These are phyloP conservation scores for Osmanthus fragrans DNA, from an alignment of 257 asterid genomes.

Conservation along the genomic window DNA sequence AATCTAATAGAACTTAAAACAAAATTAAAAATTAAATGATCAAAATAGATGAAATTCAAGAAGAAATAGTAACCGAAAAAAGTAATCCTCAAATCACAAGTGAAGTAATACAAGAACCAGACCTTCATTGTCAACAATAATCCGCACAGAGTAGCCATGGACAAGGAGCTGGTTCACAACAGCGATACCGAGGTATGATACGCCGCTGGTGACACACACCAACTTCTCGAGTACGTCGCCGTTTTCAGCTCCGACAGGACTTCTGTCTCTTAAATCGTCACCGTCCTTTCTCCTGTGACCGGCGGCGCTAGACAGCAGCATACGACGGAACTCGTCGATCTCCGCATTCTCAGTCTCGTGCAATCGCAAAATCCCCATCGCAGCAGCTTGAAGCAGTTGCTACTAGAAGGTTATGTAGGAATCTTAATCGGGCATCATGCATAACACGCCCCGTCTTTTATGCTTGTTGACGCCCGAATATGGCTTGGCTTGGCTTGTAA, in stretches of 20 bases:
- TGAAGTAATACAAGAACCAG: conserved; percentile 16
- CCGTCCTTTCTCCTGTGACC: conserved; percentile 58
- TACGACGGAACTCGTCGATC: conserved; percentile 70
- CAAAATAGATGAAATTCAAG: not conserved
- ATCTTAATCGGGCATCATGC: conserved; percentile 30
- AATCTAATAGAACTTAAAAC: not conserved
- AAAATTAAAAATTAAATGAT: not conserved
- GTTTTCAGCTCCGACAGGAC: conserved; percentile 14
- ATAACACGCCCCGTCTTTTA: conserved; percentile 20
- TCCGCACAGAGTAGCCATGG: conserved; percentile 84
- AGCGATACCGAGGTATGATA: conserved; percentile 80
- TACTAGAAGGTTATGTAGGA: conserved; percentile 6
- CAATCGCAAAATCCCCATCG: conserved; percentile 67
- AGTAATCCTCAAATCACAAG: not conserved
- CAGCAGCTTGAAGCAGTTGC: not conserved
- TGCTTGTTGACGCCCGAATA: not conserved
- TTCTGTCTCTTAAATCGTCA: conserved; percentile 25
- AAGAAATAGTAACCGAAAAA: not conserved
- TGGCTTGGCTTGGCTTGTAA: not conserved
- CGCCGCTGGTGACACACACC: conserved; percentile 93
- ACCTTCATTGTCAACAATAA: conserved; percentile 84
- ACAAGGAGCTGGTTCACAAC: conserved; percentile 81
- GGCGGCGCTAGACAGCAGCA: conserved; percentile 73
- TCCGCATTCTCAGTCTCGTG: conserved; percentile 64
- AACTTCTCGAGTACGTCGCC: conserved; percentile 49